Base-by-base conservation (phyloP, 2,329 filamentous ascomycete species). In the Diaporthe citriasiana region DNA sequence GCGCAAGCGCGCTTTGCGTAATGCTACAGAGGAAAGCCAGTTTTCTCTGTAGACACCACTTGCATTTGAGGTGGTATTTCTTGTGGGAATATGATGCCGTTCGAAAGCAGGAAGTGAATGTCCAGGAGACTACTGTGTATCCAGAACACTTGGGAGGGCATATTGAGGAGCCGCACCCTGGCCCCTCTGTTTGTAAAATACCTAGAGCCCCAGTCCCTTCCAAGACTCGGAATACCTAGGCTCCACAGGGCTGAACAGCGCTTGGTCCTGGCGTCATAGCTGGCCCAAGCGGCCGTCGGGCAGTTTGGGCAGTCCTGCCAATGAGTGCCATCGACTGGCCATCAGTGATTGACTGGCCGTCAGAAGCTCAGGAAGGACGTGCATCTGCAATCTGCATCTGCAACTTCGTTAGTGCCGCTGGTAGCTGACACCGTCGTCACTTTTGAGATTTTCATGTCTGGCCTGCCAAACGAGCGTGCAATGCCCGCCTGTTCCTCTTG, bases 161-260 rank as follows among this genome's bases (percentile, higher is more conserved):
- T 51, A 13, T 60, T 42, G 55, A 71, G 59, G 55, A 71, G 59
- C 57, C 57, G 27, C 55, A 35, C 30, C 7, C 7, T 45, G 57
- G 25, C 17, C 57, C 57, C 57, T 47, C 25, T 27, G 38, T n/a
- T n/a, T n/a, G n/a, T n/a, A n/a, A n/a, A n/a, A n/a, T 10, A 19
- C 42, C 15, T 25, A 35, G 22, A 12, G 47, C 63, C 63, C 63
- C 63, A 53, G 63, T 38, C 63, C 47, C 30, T 65, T 25, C 60
- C 42, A 35, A 50, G 60, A 27, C 42, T 53, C 33, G 47, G 63
- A 68, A 40, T 15, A n/a, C n/a, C n/a, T n/a, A 27, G 35, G 63
- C 30, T 57, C 71, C 60, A 72, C 71, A 68, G 71, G 71, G 59
- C 63, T 69, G 70, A 71, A 63, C n/a, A 42, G 56, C n/a, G 56